Conservation (phyloP, 208 protist species). For the Trypanosoma caninum region DNA sequence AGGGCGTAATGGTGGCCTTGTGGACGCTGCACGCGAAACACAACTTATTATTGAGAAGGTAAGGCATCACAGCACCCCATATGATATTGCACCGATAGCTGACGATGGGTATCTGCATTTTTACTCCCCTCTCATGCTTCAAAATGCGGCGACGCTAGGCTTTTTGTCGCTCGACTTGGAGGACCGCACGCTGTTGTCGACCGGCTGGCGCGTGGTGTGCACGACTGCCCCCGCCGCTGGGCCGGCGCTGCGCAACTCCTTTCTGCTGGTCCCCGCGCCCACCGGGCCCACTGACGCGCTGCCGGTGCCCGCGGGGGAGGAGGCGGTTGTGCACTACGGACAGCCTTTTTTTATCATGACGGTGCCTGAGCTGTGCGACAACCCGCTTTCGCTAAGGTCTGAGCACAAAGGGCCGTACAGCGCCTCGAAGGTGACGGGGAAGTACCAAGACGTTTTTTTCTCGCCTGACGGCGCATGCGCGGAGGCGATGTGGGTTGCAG, state of each 20-base stretch:
- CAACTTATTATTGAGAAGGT: constrained; percentile 69
- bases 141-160: constrained; percentile 70
- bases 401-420: constrained; percentile 57
- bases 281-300: constrained; percentile 68
- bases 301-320: constrained; percentile 66
- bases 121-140: constrained; percentile 77
- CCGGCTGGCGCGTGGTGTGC: constrained; percentile 65
- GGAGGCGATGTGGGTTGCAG: constrained; percentile 67
- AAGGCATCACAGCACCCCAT: constrained; percentile 75
- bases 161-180: constrained; percentile 84
- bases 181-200: constrained; percentile 44
- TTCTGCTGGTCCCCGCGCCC: constrained; percentile 65
- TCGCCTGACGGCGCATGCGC: constrained; percentile 68
- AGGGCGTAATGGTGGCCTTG: constrained; percentile 45
- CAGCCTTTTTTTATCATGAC: constrained; percentile 87
- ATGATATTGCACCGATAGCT: constrained; percentile 36
- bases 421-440: constrained; percentile 59
- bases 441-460: constrained; percentile 81
- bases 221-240: constrained; percentile 48
- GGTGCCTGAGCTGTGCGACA: constrained; percentile 56
- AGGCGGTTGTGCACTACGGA: constrained; percentile 86
- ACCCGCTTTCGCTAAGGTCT: constrained; percentile 76
- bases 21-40: constrained; percentile 58
- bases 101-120: constrained; percentile 76
- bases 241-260: constrained; percentile 65